Base-by-base conservation (phyloP, 768 basidiomycete species). In the Chalciporus chontae region DNA sequence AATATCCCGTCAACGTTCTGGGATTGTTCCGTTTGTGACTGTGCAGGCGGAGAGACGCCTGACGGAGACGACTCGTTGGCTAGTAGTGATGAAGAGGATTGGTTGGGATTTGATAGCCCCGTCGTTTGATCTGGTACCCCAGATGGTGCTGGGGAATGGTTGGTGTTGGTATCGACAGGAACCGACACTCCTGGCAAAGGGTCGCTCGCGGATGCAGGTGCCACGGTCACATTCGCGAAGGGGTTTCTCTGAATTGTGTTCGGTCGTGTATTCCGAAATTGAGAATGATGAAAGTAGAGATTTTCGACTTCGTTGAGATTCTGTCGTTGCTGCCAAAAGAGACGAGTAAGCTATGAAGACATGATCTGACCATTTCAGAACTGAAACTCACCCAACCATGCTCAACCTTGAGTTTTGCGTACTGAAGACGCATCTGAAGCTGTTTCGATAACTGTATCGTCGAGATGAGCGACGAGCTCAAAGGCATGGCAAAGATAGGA, bases 301-400 rank as follows among this genome's bases (percentile, higher is more conserved):
- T 89, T 89, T 65, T 90, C 87, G 5, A 90, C 87, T 68, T 90
- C 87, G 59, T 85, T 87, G 45, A 90, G 68, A 40, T 76, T 87
- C 66, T 90, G 87, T 51, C 81, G 78, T 81, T 87, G 84, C 86
- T 87, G 60, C 38, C 9, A 23, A 29, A 17, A 41, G 40, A 13
- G 40, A 27, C 4, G 9, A 23, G 40, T 51, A 45, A 43, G 19
- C 18, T n/a, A n/a, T 11, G 27, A 24, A 24, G 15, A 19, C 23
- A 27, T 17, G 24, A 42, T 40, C 43, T 11, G 36, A 32, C 23
- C 7, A 4, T 5, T 34, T n/a, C 18, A 11, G 8, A 5, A 21
- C 2, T 8, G 4, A 13, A 5, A 71, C 81, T 37, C 63, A 87
- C 87, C 87, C 87, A 90, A 39, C 87, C 87, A 62, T 87, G 77